A percentile compares a stretch with the other conserved stretches of the same genome.
Evolutionary conservation across 2,329 filamentous ascomycete species (phyloP).

Genomic region (Aschersonia sp.): DNA sequence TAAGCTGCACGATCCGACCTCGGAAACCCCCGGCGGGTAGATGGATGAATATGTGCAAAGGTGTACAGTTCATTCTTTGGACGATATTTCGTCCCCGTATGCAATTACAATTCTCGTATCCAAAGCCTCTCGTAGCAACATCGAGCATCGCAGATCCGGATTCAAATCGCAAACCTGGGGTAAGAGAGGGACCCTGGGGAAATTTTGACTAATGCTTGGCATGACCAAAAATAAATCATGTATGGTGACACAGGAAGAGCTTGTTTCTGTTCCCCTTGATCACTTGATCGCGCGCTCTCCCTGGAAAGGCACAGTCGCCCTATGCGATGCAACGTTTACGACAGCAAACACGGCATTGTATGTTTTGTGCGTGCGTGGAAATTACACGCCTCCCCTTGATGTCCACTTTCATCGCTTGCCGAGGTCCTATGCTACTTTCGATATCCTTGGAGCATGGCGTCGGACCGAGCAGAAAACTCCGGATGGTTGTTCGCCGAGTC

Average conservation of each 20-base stretch:
- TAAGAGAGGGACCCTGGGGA: neutral
- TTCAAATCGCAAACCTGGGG: neutral
- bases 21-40: no score
- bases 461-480: neutral
- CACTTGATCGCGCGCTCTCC: neutral
- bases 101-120: no score
- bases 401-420: neutral
- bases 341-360: neutral
- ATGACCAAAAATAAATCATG: neutral
- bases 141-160: neutral
- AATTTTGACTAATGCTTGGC: neutral
- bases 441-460: neutral
- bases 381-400: neutral
- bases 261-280: neutral
- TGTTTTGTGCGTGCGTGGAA: neutral
- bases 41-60: no score
- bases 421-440: neutral
- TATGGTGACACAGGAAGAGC: neutral
- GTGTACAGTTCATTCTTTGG: no score
- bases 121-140: no score
- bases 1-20: no score
- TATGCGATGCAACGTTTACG: neutral
- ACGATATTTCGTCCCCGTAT: no score
- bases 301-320: neutral
- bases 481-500: neutral